Base-by-base conservation (phyloP, 345 rosid species). In the Adansonia digitata region DNA sequence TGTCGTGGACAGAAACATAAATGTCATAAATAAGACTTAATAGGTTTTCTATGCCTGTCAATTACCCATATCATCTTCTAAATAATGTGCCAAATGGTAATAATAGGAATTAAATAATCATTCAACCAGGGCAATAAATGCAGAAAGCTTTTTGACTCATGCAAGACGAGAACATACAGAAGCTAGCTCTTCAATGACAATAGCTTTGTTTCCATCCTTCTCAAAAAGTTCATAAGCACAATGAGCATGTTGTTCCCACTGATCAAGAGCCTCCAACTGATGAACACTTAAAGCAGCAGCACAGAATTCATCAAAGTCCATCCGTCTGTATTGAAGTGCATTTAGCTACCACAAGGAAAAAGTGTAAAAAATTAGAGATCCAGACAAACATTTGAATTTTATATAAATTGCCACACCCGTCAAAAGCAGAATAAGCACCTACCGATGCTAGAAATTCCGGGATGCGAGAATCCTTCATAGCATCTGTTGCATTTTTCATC, bases 381-480 rank as follows among this genome's bases (percentile, higher is more conserved):
- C 34, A 48, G 55, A 39, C 17, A 5, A 52, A n/a, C 34, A 35
- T 9, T 31, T 3, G 29, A 56, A 34, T 22, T 66, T 65, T 26
- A 45, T 62, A 37, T 15, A 27, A 26, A 46, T 24, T 45, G 37
- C 9, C 24, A 31, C 49, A 62, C 2, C 18, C 31, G 20, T 13
- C 0, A 29, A 34, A 34, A 55, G 57, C 12, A 27, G 5, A 1
- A 63, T 69, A 75, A 63, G 48, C 43, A 70, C 90, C 51, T 89
- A 94, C 98, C 76, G 90, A 84, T 37, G 90, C 77, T 22, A 94
- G 91, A 75, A 82, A 88, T 81, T 91, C 97, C 2, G 88, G 87
- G 40, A 94, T 76, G 34, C 84, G 88, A 56, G 97, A 94, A 39
- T 92, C 97, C 76, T 85, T 91, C 97, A 94, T 94, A 66, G 97